These are phyloP conservation scores for Grigorovia transvaalensis DNA, from an alignment of 805 yeast species.

Conservation along the genomic window DNA sequence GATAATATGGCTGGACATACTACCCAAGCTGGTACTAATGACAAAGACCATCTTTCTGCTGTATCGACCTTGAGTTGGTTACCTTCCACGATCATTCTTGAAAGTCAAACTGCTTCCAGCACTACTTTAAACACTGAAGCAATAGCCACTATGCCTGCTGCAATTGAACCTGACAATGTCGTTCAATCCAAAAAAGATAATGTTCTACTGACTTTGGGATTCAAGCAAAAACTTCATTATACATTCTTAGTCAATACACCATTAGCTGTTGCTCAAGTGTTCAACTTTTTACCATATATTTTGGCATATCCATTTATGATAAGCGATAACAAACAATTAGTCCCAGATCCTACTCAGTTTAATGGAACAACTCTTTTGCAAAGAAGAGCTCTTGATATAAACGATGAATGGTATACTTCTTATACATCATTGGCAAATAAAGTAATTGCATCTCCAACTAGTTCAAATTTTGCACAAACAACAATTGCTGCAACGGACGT, in stretches of 20 bases:
- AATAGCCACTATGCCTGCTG: slow-evolving; percentile 34
- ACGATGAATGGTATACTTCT: not conserved
- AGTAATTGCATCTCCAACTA: not conserved
- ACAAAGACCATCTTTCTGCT: not conserved
- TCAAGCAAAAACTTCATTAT: slow-evolving; percentile 69
- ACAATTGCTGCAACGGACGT: not conserved
- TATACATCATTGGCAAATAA: not conserved
- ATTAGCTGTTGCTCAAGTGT: slow-evolving; percentile 66
- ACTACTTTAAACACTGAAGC: slow-evolving; percentile 8
- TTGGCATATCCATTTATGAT: slow-evolving; percentile 40
- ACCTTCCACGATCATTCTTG: slow-evolving; percentile 24
- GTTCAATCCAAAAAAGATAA: slow-evolving; percentile 25
- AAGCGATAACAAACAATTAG: not conserved
- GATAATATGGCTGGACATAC: not conserved
- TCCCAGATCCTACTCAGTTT: not conserved
- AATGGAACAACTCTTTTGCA: not conserved
- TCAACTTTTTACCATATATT: slow-evolving; percentile 65
- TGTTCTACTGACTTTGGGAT: slow-evolving; percentile 30
- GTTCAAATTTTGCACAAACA: not conserved
- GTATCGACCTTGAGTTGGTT: slow-evolving; percentile 12
- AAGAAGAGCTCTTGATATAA: not conserved
- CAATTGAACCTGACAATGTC: slow-evolving; percentile 30
- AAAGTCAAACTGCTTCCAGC: slow-evolving; percentile 7
- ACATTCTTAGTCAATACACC: slow-evolving; percentile 78
- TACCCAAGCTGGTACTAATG: not conserved